phyloP scores from a whole-genome alignment of 202 grass and related monocot genomes.

The Digitaria exilis region DNA sequence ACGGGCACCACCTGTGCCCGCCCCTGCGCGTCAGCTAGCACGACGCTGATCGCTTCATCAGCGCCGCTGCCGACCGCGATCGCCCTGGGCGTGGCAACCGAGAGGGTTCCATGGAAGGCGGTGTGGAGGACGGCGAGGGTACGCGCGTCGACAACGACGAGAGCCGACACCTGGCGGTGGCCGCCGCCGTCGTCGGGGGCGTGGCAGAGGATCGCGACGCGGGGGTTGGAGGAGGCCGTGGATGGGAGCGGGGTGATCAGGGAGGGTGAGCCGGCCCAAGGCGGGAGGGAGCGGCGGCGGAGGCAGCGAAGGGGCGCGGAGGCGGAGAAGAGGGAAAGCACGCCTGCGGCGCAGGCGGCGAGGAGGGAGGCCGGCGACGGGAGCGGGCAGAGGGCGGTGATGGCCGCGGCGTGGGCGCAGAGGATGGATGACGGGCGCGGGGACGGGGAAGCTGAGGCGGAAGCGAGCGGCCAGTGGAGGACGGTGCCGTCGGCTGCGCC shows the following conservation, averaged over 20 bases:
- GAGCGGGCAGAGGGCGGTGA: slow-evolving; percentile 43
- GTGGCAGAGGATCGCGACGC: slow-evolving; percentile 69
- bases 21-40: slow-evolving; percentile 70
- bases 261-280: slow-evolving; percentile 77
- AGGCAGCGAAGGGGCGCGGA: slow-evolving; percentile 59
- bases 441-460: slow-evolving; percentile 32
- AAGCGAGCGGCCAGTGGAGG: slow-evolving; percentile 69
- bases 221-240: slow-evolving; percentile 28
- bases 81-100: slow-evolving; percentile 49
- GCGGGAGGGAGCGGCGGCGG: slow-evolving; percentile 76
- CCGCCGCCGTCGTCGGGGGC: slow-evolving; percentile 40
- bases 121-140: slow-evolving; percentile 70
- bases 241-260: slow-evolving; percentile 48
- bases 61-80: slow-evolving; percentile 42
- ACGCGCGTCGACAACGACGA: slow-evolving; percentile 69
- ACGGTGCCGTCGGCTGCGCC: slow-evolving; percentile 82
- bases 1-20: slow-evolving; percentile 51
- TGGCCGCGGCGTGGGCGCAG: slow-evolving; percentile 71
- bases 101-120: slow-evolving; percentile 66
- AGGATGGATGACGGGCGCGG: slow-evolving; percentile 59
- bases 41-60: slow-evolving; percentile 41
- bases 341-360: slow-evolving; percentile 65
- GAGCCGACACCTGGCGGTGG: slow-evolving; percentile 45
- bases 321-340: slow-evolving; percentile 73
- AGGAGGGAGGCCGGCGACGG: slow-evolving; percentile 45